Base-by-base conservation (phyloP, 23 red algal genomes). In the Gracilaria caudata region DNA sequence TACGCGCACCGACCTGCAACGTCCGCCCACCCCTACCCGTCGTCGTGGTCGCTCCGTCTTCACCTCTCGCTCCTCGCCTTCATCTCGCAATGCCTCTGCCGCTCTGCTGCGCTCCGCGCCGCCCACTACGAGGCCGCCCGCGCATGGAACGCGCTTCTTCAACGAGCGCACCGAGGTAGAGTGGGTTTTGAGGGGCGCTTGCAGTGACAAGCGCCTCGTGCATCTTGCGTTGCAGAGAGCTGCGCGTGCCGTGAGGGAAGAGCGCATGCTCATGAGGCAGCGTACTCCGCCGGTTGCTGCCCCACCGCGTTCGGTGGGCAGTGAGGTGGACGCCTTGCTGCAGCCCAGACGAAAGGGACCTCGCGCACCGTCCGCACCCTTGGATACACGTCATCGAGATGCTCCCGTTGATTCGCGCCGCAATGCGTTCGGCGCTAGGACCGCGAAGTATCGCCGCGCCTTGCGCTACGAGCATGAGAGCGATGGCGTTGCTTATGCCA, bases 131-230 rank as follows among this genome's bases (percentile, higher is more conserved):
- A 8, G 20, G 6, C 70, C 70, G 29, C 61, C 61, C 1, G 28
- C 61, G 29, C 70, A 75, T 6, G 70, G 70, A 8, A 75, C 70
- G 10, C 70, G 39, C 39, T 75, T 75, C 43, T 75, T 75, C 70
- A 75, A 75, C 24, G 70, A 75, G 70, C 70, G 70, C 43, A 75
- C 70, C 19, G 70, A 75, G 70, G 70, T 75, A 3, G 70, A 80
- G 29, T 80, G 77, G 77, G 77, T 80, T 2, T 17, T 80, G 0
- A 45, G 77, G 41, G 56, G 56, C 77, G 51, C 51, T 8, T 63
- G 77, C 51, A 60, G 35, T 14, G 77, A 80, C 37, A n/a, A 51
- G 3, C 51, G 56, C 29, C 51, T 80, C 56, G 77, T 80, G 12
- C 77, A 80, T 13, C 77, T 60, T 8, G 77, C 77, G 32, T 26